phyloP scores from a whole-genome alignment of 345 rosid species.

The Citrus trifoliata region DNA sequence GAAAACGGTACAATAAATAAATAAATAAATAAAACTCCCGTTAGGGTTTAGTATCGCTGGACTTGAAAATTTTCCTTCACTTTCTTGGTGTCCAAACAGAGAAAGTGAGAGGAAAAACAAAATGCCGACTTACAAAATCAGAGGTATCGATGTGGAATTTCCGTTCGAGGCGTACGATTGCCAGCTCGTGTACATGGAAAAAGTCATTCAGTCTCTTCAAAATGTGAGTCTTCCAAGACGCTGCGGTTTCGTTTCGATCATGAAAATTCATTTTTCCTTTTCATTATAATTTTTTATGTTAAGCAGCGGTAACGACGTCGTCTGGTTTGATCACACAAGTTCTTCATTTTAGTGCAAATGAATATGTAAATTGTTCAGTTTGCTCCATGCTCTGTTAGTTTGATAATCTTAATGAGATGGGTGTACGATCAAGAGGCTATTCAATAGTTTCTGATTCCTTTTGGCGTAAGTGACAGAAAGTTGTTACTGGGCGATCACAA shows the following conservation, averaged over 20 bases:
- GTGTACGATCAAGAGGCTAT: conserved; percentile 1
- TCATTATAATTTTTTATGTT: not conserved
- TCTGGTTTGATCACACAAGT: not conserved
- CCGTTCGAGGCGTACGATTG: conserved; percentile 91
- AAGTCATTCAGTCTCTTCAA: conserved; percentile 85
- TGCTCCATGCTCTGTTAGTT: not conserved
- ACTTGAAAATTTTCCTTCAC: not conserved
- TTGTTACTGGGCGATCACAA: not conserved
- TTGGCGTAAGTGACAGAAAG: not conserved
- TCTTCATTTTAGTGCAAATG: not conserved
- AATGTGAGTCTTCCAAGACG: conserved; percentile 37
- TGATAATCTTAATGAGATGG: not conserved
- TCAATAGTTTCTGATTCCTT: not conserved
- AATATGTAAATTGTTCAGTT: not conserved
- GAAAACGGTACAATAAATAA: conserved; percentile 11
- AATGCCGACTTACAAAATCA: conserved; percentile 77
- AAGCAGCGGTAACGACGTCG: not conserved
- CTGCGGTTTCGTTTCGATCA: not conserved
- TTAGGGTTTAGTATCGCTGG: conserved; percentile 26
- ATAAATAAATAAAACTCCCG: not conserved
- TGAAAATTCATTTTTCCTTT: not conserved
- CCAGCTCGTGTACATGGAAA: conserved; percentile 92
- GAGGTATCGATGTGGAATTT: conserved; percentile 89
- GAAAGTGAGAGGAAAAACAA: not conserved
- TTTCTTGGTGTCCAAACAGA: conserved; percentile 10